Percentiles rank a stretch among this genome's conserved stretches.
Conservation (phyloP, 2,329 filamentous ascomycete genomes). For the Lachnellula cervina region DNA sequence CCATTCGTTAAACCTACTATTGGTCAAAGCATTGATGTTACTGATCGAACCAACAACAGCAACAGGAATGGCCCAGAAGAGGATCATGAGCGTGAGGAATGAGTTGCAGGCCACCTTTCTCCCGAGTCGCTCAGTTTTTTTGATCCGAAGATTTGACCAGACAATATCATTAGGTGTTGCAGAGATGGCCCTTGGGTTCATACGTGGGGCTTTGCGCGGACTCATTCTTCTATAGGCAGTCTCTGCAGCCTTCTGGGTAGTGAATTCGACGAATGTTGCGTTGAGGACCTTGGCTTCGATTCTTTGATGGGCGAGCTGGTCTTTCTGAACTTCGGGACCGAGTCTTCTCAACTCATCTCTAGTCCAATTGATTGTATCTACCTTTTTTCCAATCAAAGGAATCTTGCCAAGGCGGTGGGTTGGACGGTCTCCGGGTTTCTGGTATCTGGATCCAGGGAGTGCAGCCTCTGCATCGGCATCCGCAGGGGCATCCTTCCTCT, state of each 20-base stretch:
- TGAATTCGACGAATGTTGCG: slow-evolving; percentile 87
- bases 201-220: slow-evolving; percentile 73
- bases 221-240: slow-evolving; percentile 77
- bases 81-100: slow-evolving; percentile 69
- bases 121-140: slow-evolving; percentile 75
- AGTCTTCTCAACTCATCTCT: slow-evolving; percentile 72
- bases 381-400: slow-evolving; percentile 75
- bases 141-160: slow-evolving; percentile 78
- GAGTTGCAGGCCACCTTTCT: slow-evolving; percentile 62
- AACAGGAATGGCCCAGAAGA: slow-evolving; percentile 78
- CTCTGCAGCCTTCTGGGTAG: slow-evolving; percentile 75
- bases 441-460: slow-evolving; percentile 65
- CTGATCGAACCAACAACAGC: slow-evolving; percentile 80
- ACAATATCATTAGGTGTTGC: slow-evolving; percentile 76
- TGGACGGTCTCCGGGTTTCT: slow-evolving; percentile 67
- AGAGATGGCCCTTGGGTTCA: slow-evolving; percentile 78
- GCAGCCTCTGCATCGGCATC: slow-evolving; percentile 61
- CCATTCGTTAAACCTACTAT: slow-evolving; percentile 23
- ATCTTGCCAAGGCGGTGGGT: slow-evolving; percentile 66
- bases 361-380: slow-evolving; percentile 90
- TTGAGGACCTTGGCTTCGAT: slow-evolving; percentile 53
- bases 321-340: slow-evolving; percentile 62
- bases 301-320: slow-evolving; percentile 60
- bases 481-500: slow-evolving; percentile 46
- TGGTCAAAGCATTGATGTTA: slow-evolving; percentile 68